Evolutionary conservation across 331 rosid genomes (phyloP).

Genomic region (Acacia concinna): DNA sequence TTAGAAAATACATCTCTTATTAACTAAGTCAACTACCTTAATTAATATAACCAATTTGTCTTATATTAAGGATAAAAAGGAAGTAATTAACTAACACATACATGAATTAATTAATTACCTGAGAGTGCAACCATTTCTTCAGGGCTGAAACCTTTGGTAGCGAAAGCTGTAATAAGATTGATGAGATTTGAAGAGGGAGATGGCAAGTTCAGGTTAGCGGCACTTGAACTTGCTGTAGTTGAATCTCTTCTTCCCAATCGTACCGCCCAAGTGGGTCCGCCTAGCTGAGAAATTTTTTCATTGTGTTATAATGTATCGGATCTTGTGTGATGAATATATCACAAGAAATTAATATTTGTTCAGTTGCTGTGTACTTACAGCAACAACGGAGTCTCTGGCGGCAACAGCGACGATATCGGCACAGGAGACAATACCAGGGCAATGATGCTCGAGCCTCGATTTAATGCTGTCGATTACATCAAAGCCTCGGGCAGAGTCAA

Average conservation of each 20-base stretch:
- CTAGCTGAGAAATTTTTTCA: neutral
- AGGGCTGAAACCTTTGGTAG: slow-evolving; percentile 18
- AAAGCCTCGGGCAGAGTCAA: too few relatives aligned
- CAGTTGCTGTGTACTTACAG: too few relatives aligned
- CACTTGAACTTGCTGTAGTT: neutral
- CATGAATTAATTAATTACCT: neutral
- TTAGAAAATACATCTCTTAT: too few relatives aligned
- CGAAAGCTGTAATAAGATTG: slow-evolving; percentile 47
- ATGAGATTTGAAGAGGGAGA: slow-evolving; percentile 42
- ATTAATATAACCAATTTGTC: too few relatives aligned
- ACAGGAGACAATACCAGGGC: neutral
- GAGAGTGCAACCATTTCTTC: neutral
- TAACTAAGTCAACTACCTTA: too few relatives aligned
- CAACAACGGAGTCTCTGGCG: neutral
- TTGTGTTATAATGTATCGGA: too few relatives aligned
- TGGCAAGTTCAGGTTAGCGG: slow-evolving; percentile 59
- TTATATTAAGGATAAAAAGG: too few relatives aligned
- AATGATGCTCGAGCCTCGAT: accelerated
- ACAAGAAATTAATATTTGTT: too few relatives aligned
- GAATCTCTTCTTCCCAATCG: neutral
- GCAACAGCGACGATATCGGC: neutral
- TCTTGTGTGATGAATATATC: too few relatives aligned
- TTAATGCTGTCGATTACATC: too few relatives aligned
- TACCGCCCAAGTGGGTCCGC: neutral
- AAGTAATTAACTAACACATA: too few relatives aligned